Percentiles rank a stretch among this genome's conserved stretches.
Conservation (phyloP, 106 monocot genomes). For the Ottelia alismoides region DNA sequence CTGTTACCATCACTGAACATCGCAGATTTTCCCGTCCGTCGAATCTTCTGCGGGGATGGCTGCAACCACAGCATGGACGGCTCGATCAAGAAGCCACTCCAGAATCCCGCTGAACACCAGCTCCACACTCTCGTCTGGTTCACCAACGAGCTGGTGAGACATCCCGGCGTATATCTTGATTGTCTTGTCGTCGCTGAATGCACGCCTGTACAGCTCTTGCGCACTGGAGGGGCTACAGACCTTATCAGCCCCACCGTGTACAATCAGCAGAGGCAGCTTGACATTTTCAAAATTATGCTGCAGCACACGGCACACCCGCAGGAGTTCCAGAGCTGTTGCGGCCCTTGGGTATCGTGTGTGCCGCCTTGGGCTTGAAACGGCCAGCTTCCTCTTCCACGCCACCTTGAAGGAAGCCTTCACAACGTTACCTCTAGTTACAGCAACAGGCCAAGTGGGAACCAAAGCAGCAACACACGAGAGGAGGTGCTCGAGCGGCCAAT, state of each 20-base stretch:
- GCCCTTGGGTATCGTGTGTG: conserved; percentile 31
- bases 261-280: conserved; percentile 52
- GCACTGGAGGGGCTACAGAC: conserved; percentile 57
- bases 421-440: conserved; percentile 51
- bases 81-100: conserved; percentile 32
- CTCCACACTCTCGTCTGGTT: conserved; percentile 76
- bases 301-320: conserved; percentile 55
- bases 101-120: conserved; percentile 54
- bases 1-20: too few relatives aligned
- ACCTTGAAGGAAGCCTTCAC: conserved; percentile 72
- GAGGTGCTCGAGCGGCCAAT: conserved; percentile 79
- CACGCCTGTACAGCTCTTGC: conserved; percentile 56
- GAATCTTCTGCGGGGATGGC: too few relatives aligned
- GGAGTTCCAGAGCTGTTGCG: conserved; percentile 61
- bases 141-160: conserved; percentile 75
- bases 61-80: not conserved
- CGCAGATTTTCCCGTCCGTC: too few relatives aligned
- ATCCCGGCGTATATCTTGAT: conserved; percentile 48
- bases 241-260: conserved; percentile 56
- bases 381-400: conserved; percentile 71
- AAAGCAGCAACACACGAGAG: conserved; percentile 30
- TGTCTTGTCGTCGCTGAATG: conserved; percentile 60
- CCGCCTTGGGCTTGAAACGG: conserved; percentile 38
- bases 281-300: conserved; percentile 58
- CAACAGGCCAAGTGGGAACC: conserved; percentile 58